Evolutionary conservation across 371 early-diverging fungal species (phyloP), one percentile per base, ranked within the genome.

Genomic region (Entomophthora muscae): DNA sequence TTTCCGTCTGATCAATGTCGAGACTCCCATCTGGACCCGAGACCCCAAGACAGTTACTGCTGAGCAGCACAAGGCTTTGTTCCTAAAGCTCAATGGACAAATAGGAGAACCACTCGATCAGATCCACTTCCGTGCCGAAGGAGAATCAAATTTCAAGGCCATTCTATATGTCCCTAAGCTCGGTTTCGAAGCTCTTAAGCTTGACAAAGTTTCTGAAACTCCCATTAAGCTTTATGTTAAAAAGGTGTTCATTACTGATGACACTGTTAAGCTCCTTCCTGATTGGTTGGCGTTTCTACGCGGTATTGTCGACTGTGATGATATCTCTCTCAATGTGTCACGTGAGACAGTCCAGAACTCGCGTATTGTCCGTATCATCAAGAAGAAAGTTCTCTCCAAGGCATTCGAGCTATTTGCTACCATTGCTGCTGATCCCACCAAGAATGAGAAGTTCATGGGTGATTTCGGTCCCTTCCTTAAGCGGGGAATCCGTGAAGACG

Each of bases 191-290:
- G 73, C 77, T 60, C 76, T 89, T 73, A 79, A 86, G 66, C 79
- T 73, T 32, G 69, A 75, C 29, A 81, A 88, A 51, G 71, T 76
- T 42, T 69, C 63, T 53, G 70, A 70, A 7, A 69, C 74, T 65
- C 89, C 84, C 70, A 79, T 98, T 64, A 88, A 92, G 71, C 75
- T 98, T 30, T 95, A 89, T 77, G 92, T 93, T 52, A 82, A 85
- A 64, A 89, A 91, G 61, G 95, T 98, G 5, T 95, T 96, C 73
- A 92, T 98, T 67, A 92, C 93, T 13, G 95, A 94, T 61, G 95
- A 94, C 56, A 74, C 77, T 24, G 57, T 64, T n/a, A 84, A 86
- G 31, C 76, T 88, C 66, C 68, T 85, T 72, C 93, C 84, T 64
- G 78, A 74, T 63, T 91, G 78, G 78, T 75, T 84, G 30, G 72